phyloP scores from a whole-genome alignment of 306 rosid species.

The Cicer pinnatifidum region DNA sequence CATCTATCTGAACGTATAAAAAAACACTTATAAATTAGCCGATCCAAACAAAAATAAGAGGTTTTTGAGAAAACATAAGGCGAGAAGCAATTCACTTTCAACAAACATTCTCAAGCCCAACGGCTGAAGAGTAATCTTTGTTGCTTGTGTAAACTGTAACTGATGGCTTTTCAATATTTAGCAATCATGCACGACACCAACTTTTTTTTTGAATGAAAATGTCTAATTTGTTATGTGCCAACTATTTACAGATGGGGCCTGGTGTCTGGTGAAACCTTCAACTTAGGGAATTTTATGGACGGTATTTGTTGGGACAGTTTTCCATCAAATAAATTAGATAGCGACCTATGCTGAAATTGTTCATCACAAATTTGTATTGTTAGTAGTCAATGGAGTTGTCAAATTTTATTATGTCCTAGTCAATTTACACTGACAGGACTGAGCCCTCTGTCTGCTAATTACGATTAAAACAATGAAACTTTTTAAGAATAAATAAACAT shows the following conservation, averaged over 20 bases:
- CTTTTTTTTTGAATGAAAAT: constrained; percentile 4
- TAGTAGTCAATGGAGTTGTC: constrained; percentile 38
- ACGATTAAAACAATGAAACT: constrained; percentile 17
- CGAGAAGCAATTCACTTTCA: too few relatives aligned
- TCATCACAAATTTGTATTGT: constrained; percentile 36
- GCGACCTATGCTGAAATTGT: constrained; percentile 39
- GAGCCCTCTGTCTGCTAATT: constrained; percentile 33
- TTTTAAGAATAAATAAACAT: neutral
- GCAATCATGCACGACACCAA: constrained; percentile 6
- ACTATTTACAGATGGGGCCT: constrained; percentile 41
- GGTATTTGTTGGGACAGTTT: constrained; percentile 21
- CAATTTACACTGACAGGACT: constrained; percentile 40
- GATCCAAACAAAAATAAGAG: too few relatives aligned
- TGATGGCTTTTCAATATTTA: neutral
- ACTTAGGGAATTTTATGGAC: constrained; percentile 19
- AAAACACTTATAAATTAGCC: too few relatives aligned
- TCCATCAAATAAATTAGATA: constrained; percentile 38
- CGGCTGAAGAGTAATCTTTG: neutral
- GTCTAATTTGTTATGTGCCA: neutral
- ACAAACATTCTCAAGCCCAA: neutral
- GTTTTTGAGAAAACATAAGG: too few relatives aligned
- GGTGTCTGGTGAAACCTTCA: constrained; percentile 35
- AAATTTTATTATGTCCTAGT: constrained; percentile 27
- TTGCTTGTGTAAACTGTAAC: constrained; percentile 16
- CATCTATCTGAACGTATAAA: too few relatives aligned